Base-by-base conservation (phyloP, 208 protist species). In the Leptomonas pyrrhocoris region DNA sequence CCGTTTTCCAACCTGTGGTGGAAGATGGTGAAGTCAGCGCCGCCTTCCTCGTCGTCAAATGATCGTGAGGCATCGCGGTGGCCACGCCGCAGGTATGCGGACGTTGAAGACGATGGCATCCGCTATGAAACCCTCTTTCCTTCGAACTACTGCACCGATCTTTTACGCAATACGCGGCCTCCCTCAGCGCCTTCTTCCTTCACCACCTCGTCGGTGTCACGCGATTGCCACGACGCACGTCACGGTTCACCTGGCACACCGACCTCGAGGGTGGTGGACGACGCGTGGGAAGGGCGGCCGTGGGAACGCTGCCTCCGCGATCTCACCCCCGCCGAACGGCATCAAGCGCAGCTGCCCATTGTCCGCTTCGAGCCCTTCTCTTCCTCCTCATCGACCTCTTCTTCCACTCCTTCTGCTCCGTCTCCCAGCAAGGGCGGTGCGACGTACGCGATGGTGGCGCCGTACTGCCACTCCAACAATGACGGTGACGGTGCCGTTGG, bases 341-440 rank as follows among this genome's bases (percentile, higher is more conserved):
- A 57, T n/a, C 58, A 19, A 7, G 73, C 54, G 30, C 77, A 71
- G 40, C 67, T 90, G 27, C 85, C 83, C 21, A 65, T 94, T 23
- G 79, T 94, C 16, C 74, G 79, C 36, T 73, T 91, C 48, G 63
- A 82, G 34, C 5, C 13, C 18, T 5, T 56, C 19, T 19, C 30
- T 9, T 34, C 25, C 6, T 0, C 31, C 13, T 13, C 9, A 42
- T 42, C 38, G 9, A 13, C 38, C 38, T 42, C 13, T 42, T 42
- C 30, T 48, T n/a, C n/a, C n/a, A n/a, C n/a, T n/a, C n/a, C n/a
- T n/a, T n/a, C n/a, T n/a, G n/a, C n/a, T n/a, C n/a, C n/a, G n/a
- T n/a, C n/a, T n/a, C n/a, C n/a, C n/a, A n/a, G n/a, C n/a, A n/a
- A n/a, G n/a, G n/a, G n/a, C n/a, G n/a, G 13, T 25, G 23, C 31